Conservation (phyloP, 1,139 yeast species). For the Taiozyma sp. region DNA sequence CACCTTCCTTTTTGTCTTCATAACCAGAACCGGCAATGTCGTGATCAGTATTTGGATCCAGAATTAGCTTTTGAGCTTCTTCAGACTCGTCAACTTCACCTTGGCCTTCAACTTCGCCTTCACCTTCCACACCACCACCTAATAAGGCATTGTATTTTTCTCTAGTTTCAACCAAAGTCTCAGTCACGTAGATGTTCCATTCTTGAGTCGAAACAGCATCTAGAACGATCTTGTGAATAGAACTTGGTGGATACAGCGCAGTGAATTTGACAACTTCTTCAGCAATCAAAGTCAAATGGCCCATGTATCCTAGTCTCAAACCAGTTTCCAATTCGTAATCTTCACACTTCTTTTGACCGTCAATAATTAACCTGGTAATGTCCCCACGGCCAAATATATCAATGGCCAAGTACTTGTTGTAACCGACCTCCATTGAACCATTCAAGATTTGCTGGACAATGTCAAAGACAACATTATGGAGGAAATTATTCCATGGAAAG, state of each 20-base stretch:
- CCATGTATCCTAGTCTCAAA: conserved; percentile 91
- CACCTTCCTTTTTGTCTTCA: conserved; percentile 11
- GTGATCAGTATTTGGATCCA: conserved; percentile 34
- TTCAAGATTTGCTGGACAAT: conserved; percentile 93
- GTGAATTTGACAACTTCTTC: conserved; percentile 97
- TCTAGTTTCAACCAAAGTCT: conserved; percentile 74
- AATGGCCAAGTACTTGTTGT: conserved; percentile 82
- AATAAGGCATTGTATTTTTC: conserved; percentile 94
- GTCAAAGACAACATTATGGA: conserved; percentile 97
- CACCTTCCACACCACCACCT: conserved; percentile 53
- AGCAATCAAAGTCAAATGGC: conserved; percentile 90
- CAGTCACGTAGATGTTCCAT: conserved; percentile 77
- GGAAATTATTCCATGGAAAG: conserved; percentile 96
- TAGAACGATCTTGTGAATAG: conserved; percentile 56
- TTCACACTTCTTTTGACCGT: conserved; percentile 76
- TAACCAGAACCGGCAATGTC: conserved; percentile 26
- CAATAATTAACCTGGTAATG: conserved; percentile 73
- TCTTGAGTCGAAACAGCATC: conserved; percentile 35
- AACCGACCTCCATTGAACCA: conserved; percentile 92
- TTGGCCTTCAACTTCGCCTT: conserved; percentile 18
- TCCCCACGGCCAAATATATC: conserved; percentile 76
- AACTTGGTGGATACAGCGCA: conserved; percentile 61
- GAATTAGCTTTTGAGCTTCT: conserved; percentile 37
- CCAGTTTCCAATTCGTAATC: conserved; percentile 62
- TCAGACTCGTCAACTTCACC: conserved; percentile 43